A percentile compares a stretch with the other conserved stretches of the same genome.
phyloP scores from a whole-genome alignment of 371 early-diverging fungal species.

The Mortierella sp. region DNA sequence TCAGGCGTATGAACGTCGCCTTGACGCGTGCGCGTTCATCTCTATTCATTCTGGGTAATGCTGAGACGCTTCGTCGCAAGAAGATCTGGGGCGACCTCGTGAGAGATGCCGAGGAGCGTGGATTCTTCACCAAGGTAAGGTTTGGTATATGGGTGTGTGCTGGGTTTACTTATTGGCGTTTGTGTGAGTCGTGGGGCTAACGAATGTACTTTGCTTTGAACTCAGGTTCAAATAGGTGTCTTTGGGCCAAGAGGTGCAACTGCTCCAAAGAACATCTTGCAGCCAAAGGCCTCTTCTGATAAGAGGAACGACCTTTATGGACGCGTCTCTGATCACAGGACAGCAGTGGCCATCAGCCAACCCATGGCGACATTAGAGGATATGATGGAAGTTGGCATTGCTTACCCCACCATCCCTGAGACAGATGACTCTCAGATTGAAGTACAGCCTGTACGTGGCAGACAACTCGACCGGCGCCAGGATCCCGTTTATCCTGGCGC shows the following conservation, averaged over 20 bases:
- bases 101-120: slow-evolving; percentile 65
- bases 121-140: slow-evolving; percentile 64
- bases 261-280: slow-evolving; percentile 32
- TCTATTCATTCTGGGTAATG: slow-evolving; percentile 91
- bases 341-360: slow-evolving; percentile 28
- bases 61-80: slow-evolving; percentile 69
- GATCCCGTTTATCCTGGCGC: neutral
- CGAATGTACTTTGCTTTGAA: too few species aligned
- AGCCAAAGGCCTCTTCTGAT: slow-evolving; percentile 24
- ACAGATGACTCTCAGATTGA: neutral
- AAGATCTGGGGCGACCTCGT: slow-evolving; percentile 80
- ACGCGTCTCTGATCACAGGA: slow-evolving; percentile 12
- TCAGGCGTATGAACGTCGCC: slow-evolving; percentile 94
- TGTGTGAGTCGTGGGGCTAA: neutral
- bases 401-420: slow-evolving; percentile 25
- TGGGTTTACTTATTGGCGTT: neutral
- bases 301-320: slow-evolving; percentile 40
- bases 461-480: neutral
- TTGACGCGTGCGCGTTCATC: slow-evolving; percentile 94
- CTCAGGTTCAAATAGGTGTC: slow-evolving; percentile 25
- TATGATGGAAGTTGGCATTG: slow-evolving; percentile 20
- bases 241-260: slow-evolving; percentile 36
- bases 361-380: slow-evolving; percentile 35
- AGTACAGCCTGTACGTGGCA: neutral
- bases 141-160: neutral